Percentiles rank a stretch among this genome's conserved stretches.
Evolutionary conservation across 108 stramenopile species (phyloP).

Genomic region (Nitzschia putrida): DNA sequence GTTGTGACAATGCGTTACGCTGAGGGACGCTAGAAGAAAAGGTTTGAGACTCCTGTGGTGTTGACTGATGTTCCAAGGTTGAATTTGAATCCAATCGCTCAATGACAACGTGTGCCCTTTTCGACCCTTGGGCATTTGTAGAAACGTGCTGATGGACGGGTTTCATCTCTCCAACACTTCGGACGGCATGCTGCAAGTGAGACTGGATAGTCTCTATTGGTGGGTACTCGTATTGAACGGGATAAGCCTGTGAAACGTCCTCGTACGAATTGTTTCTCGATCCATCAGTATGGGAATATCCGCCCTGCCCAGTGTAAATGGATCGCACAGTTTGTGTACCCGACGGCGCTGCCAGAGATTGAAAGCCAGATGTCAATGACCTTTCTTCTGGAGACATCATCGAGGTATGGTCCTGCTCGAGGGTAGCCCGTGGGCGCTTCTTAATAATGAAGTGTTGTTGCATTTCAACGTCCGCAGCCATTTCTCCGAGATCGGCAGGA

Average conservation of each 20-base stretch:
- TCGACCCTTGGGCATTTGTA: slow-evolving; percentile 44
- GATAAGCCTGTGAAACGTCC: background rate
- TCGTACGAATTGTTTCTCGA: background rate
- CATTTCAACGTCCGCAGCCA: slow-evolving; percentile 92
- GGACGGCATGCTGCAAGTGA: slow-evolving; percentile 67
- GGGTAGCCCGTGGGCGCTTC: slow-evolving; percentile 60
- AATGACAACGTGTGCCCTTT: slow-evolving; percentile 45
- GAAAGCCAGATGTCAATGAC: slow-evolving; percentile 20
- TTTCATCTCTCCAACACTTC: slow-evolving; percentile 49
- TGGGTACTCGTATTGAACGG: slow-evolving; percentile 6
- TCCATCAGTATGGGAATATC: background rate
- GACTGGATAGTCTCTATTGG: slow-evolving; percentile 33
- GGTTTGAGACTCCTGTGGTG: too few relatives aligned
- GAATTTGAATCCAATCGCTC: slow-evolving; percentile 14
- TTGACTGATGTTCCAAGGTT: background rate
- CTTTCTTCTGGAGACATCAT: slow-evolving; percentile 5
- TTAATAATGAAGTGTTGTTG: slow-evolving; percentile 81
- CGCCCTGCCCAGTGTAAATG: slow-evolving; percentile 31
- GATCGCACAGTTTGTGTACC: slow-evolving; percentile 18
- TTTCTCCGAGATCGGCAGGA: slow-evolving; percentile 87
- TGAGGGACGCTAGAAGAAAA: too few relatives aligned
- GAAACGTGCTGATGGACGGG: slow-evolving; percentile 33
- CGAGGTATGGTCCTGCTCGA: background rate
- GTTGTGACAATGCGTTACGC: too few relatives aligned
- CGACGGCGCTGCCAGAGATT: slow-evolving; percentile 2